Conservation (phyloP, 2,329 filamentous ascomycete genomes). For the Colletotrichum sp. region DNA sequence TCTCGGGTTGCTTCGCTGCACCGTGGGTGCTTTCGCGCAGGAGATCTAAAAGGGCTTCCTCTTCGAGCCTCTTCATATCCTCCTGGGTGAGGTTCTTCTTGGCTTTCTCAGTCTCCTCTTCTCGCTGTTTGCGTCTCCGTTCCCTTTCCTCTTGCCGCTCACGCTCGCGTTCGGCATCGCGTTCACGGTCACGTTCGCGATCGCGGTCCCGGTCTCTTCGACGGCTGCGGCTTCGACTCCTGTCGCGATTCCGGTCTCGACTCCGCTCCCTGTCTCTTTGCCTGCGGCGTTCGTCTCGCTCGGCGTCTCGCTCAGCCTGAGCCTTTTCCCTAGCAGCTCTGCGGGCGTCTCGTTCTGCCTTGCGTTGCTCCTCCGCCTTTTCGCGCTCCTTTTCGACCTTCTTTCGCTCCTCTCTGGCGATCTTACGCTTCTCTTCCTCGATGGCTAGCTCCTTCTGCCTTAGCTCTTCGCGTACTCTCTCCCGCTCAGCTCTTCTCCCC, state of each 20-base stretch:
- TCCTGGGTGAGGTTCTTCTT: constrained; percentile 64
- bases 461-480: constrained; percentile 65
- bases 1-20: constrained; percentile 53
- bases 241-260: constrained; percentile 36
- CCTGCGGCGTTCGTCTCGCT: constrained; percentile 58
- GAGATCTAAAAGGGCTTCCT: constrained; percentile 63
- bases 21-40: constrained; percentile 63
- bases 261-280: constrained; percentile 46
- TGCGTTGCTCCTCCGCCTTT: constrained; percentile 53
- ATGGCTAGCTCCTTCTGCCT: constrained; percentile 63
- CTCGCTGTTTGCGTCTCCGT: constrained; percentile 40
- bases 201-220: constrained; percentile 29
- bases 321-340: constrained; percentile 45
- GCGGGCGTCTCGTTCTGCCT: constrained; percentile 55
- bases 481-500: constrained; percentile 63
- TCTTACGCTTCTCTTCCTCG: constrained; percentile 65
- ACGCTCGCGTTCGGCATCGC: constrained; percentile 34
- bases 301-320: constrained; percentile 53
- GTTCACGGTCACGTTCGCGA: constrained; percentile 34
- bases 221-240: constrained; percentile 21
- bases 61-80: constrained; percentile 61
- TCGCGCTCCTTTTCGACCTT: constrained; percentile 53
- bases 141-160: constrained; percentile 30
- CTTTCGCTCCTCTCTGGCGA: constrained; percentile 62
- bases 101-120: constrained; percentile 46